Evolutionary conservation across 306 rosid genomes (phyloP).

Genomic region (Quercus rubra): DNA sequence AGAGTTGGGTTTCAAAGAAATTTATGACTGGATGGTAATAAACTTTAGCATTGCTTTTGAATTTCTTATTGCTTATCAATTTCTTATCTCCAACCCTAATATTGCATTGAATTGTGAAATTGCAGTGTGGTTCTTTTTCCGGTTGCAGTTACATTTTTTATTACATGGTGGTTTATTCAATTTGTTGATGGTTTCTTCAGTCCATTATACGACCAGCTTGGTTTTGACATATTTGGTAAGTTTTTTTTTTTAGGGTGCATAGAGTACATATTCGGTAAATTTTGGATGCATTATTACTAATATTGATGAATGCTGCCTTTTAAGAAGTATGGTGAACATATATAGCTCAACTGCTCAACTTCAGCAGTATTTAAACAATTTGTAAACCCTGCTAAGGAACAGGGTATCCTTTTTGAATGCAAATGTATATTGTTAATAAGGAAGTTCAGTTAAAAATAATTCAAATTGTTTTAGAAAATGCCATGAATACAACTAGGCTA

Average conservation of each 20-base stretch:
- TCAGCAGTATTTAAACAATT: not conserved
- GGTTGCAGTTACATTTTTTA: conserved; percentile 81
- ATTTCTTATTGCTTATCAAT: not conserved
- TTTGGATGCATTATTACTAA: not conserved
- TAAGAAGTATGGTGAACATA: not conserved
- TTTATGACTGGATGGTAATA: conserved; percentile 95
- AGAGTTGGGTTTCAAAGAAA: conserved; percentile 94
- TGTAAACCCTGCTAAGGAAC: not conserved
- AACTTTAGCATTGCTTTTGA: conserved; percentile 12
- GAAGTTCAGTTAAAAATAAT: not conserved
- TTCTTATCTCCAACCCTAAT: conserved; percentile 10
- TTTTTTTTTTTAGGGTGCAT: too few relatives aligned
- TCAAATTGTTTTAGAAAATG: not conserved
- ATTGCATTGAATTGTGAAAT: conserved; percentile 25
- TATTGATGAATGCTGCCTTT: not conserved
- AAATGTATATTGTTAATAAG: not conserved
- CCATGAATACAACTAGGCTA: not conserved
- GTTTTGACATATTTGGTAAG: conserved; percentile 86
- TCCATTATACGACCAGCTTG: conserved; percentile 77
- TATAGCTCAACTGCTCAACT: not conserved
- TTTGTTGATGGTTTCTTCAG: conserved; percentile 94
- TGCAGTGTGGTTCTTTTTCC: conserved; percentile 95
- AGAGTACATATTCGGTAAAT: conserved; percentile 67
- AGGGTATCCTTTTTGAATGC: not conserved
- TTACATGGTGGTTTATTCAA: conserved; percentile 95